Base-by-base conservation (phyloP, 805 yeast genomes). In the Ogataea nitratoaversa region DNA sequence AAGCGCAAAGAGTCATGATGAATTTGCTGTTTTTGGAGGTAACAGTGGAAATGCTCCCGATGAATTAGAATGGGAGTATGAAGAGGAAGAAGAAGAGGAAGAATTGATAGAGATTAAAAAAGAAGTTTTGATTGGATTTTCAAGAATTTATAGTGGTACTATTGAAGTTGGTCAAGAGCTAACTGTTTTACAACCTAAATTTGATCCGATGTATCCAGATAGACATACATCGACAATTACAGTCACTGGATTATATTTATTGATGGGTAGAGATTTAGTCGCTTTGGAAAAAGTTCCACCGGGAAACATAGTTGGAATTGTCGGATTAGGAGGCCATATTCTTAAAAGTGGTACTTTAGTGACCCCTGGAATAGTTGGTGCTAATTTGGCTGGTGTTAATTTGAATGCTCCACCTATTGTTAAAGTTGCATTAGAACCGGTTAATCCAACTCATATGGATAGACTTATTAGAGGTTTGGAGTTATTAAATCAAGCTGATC, bases 341-440 rank as follows among this genome's bases (percentile, higher is more conserved):
- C 62, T 91, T 50, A 93, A 93, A 58, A 86, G 82, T 55, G 99
- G 96, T 37, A 90, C 99, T 0, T 59, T 88, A 36, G 70, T 85
- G 5, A 70, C 79, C 35, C 70, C 77, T 0, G 74, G 72, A 2
- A 59, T 72, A 2, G 66, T 73, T 5, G 90, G 89, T 30, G 79
- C 80, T n/a, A 83, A 83, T 50, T 66, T 82, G 37, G 96, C 96
- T 0, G 84, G 87, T 48, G 69, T 88, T 16, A 83, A 79, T 40
- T 63, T 79, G 39, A 75, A 83, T 13, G 77, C 84, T n/a, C 85
- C 88, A 24, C 99, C 99, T 1, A 91, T 93, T 57, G 87, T 93
- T 50, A 79, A 89, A 49, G 96, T 93, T 24, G 97, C 99, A 0
- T 68, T 93, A n/a, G 99, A 93, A 58, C 96, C 99, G 1, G 82